Evolutionary conservation across 129 eudicot species (phyloP).

Genomic region (Flaveria sonorensis): DNA sequence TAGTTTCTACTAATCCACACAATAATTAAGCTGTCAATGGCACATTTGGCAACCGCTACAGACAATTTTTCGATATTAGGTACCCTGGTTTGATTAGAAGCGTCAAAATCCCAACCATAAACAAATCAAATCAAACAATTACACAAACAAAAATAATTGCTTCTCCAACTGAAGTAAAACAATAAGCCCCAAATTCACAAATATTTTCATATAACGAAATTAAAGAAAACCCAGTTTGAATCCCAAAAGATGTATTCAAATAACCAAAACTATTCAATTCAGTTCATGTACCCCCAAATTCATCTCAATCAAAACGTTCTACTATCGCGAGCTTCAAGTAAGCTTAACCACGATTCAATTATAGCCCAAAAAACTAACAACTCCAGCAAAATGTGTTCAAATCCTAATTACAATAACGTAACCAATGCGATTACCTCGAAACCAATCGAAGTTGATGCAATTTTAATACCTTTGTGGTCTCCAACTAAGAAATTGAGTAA

Average conservation of each 20-base stretch:
- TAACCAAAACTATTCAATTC: background rate
- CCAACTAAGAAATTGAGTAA: constrained; percentile 2
- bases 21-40: background rate
- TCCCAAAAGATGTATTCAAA: constrained; percentile 6
- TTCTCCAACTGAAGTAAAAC: background rate
- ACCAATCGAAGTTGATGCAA: constrained; percentile 2
- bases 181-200: background rate
- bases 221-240: background rate
- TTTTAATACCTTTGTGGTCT: constrained; percentile 22
- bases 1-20: background rate
- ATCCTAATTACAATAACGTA: background rate
- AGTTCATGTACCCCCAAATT: background rate
- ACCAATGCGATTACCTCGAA: constrained; percentile 26
- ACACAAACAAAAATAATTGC: background rate
- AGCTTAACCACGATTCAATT: too few species aligned
- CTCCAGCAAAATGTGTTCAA: background rate
- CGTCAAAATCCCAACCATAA: constrained; percentile 17
- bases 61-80: background rate
- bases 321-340: too few species aligned
- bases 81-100: constrained; percentile 14
- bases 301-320: too few species aligned
- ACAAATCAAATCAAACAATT: background rate
- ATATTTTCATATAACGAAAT: background rate
- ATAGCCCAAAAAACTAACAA: background rate
- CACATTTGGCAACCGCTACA: constrained; percentile 6